phyloP scores from a whole-genome alignment of 2,329 filamentous ascomycete genomes.

The Ceratocystis albifundus region DNA sequence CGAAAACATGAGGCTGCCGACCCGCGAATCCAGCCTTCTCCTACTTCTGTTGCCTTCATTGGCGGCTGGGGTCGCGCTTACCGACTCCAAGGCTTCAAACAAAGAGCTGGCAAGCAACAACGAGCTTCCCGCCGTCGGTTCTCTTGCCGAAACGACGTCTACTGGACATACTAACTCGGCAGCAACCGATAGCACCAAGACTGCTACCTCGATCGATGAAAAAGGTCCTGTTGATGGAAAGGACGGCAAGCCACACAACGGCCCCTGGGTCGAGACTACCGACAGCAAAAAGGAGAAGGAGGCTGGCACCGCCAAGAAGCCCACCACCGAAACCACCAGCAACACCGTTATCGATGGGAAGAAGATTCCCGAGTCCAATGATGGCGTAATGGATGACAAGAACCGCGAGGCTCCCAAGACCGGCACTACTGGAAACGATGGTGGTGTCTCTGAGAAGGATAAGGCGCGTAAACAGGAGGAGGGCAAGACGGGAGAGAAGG shows the following conservation, averaged over 20 bases:
- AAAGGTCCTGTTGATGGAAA: slow-evolving; percentile 84
- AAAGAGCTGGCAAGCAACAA: slow-evolving; percentile 32
- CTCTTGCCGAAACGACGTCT: slow-evolving; percentile 12
- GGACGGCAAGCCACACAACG: slow-evolving; percentile 86
- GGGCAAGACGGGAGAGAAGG: slow-evolving; percentile 51
- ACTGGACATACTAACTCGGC: background rate
- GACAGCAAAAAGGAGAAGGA: slow-evolving; percentile 30
- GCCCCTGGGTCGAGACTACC: slow-evolving; percentile 57
- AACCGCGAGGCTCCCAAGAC: slow-evolving; percentile 63
- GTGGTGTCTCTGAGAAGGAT: slow-evolving; percentile 77
- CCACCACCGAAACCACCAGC: slow-evolving; percentile 35
- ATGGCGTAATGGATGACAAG: slow-evolving; percentile 90
- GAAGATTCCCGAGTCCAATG: slow-evolving; percentile 51
- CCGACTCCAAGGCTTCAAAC: slow-evolving; percentile 28
- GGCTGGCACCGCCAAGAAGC: slow-evolving; percentile 29
- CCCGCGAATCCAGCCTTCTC: slow-evolving; percentile 19
- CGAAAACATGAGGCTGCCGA: slow-evolving; percentile 21
- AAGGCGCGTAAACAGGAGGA: slow-evolving; percentile 62
- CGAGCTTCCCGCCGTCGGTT: slow-evolving; percentile 3
- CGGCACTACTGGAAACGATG: slow-evolving; percentile 78
- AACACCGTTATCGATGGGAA: slow-evolving; percentile 47
- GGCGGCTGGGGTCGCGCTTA: slow-evolving; percentile 19
- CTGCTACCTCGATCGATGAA: slow-evolving; percentile 37
- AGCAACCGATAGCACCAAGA: slow-evolving; percentile 14
- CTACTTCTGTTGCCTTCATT: slow-evolving; percentile 21